Base-by-base conservation (phyloP, 2,329 filamentous ascomycete species). In the Phaeosphaeria sp. region DNA sequence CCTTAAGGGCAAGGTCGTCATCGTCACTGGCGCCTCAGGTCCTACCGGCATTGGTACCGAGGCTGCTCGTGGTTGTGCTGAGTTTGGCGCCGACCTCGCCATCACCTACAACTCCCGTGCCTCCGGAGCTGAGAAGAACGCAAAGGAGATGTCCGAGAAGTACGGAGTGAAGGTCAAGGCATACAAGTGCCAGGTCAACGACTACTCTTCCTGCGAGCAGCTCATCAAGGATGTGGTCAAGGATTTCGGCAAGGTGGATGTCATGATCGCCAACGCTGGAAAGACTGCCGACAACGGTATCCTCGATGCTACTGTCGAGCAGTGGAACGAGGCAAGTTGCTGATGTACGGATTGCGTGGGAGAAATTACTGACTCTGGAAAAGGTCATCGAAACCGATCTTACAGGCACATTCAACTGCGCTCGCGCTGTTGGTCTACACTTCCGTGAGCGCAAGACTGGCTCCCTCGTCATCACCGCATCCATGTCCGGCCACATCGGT, bases 331-430 rank as follows among this genome's bases (percentile, higher is more conserved):
- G n/a, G n/a, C n/a, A n/a, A n/a, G n/a, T n/a, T n/a, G n/a, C n/a
- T n/a, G n/a, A n/a, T n/a, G n/a, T n/a, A n/a, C n/a, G n/a, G n/a
- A n/a, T n/a, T n/a, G n/a, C n/a, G n/a, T n/a, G n/a, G n/a, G n/a
- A n/a, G n/a, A n/a, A n/a, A n/a, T n/a, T n/a, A n/a, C n/a, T n/a
- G n/a, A n/a, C n/a, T n/a, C n/a, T n/a, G n/a, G n/a, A n/a, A n/a
- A n/a, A n/a, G 77, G 91, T 96, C 82, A 84, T 96, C 77, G 86
- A 90, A 69, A 89, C 94, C 71, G 96, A 97, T 78, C 84, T 96
- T 67, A 95, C 88, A n/a, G 93, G 93, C 13, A 89, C 89, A 41
- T 92, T 90, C 78, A 94, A 91, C 83, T 96, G 92, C 62, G 92
- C 92, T 23, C 91, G 94, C 81, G 92, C 92, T 20, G 91, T 92